Conservation (phyloP, 805 yeast species). For the Brettanomyces naardenensis region DNA sequence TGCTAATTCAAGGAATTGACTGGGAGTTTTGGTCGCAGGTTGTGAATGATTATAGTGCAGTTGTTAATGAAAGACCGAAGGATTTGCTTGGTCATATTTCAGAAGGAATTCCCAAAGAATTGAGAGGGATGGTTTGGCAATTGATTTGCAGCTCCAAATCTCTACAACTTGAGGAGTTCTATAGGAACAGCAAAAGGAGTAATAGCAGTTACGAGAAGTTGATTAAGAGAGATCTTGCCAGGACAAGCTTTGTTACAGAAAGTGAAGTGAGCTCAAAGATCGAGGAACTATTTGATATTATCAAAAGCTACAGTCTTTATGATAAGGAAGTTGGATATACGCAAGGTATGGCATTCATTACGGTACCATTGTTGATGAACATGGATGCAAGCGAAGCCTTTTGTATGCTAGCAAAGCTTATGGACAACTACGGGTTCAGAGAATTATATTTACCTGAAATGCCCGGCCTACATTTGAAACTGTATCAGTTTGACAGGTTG, state of each 20-base stretch:
- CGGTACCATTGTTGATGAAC: conserved; percentile 77
- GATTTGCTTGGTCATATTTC: conserved; percentile 54
- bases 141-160: conserved; percentile 74
- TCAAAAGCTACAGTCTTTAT: conserved; percentile 76
- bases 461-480: conserved; percentile 82
- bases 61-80: conserved; percentile 55
- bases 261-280: conserved; percentile 46
- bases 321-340: conserved; percentile 96
- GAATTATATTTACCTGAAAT: conserved; percentile 77
- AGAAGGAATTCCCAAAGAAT: conserved; percentile 74
- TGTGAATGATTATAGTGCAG: conserved; percentile 64
- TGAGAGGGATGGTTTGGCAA: conserved; percentile 92
- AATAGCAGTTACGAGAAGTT: conserved; percentile 61
- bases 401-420: conserved; percentile 67
- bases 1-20: conserved; percentile 37
- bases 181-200: conserved; percentile 36
- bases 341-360: conserved; percentile 94
- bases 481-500: conserved; percentile 87
- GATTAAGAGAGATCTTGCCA: conserved; percentile 72
- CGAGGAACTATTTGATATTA: conserved; percentile 61
- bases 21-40: conserved; percentile 88
- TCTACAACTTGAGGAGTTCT: conserved; percentile 51
- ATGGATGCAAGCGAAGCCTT: conserved; percentile 82
- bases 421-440: conserved; percentile 80
- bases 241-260: conserved; percentile 74